These are phyloP conservation scores for Nannochloropsis granulata DNA, from an alignment of 108 stramenopile species.

Conservation along the genomic window DNA sequence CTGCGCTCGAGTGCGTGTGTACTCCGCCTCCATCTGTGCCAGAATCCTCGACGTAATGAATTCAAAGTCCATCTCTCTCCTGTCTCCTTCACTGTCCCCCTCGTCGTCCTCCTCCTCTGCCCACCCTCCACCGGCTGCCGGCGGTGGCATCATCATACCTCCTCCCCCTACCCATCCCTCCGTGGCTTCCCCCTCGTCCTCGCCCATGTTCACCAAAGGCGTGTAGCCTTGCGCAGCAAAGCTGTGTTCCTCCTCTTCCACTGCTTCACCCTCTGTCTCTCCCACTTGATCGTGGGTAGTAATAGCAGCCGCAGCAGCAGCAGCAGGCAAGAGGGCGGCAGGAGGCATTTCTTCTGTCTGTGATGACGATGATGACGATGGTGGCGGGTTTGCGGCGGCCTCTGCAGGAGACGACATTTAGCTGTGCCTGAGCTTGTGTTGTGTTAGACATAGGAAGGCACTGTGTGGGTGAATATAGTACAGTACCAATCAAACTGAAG, in stretches of 20 bases:
- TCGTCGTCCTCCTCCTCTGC: background rate
- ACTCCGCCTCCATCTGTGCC: background rate
- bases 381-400: no score
- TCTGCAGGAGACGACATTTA: no score
- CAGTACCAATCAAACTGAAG: no score
- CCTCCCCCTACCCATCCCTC: background rate
- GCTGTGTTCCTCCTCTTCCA: background rate
- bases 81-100: background rate
- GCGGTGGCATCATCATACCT: background rate
- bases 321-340: background rate
- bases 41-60: background rate
- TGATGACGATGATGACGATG: background rate
- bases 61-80: background rate
- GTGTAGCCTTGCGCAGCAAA: background rate
- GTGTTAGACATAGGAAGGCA: no score
- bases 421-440: no score
- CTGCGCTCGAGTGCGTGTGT: background rate
- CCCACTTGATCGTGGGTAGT: no score
- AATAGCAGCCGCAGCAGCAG: background rate
- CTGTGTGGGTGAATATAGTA: no score
- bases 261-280: background rate
- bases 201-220: background rate
- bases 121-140: background rate
- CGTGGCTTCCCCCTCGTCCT: background rate
- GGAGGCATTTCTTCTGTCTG: background rate